These are phyloP conservation scores for Dalechampia spathulata DNA, from an alignment of 441 rosid species.

Conservation along the genomic window DNA sequence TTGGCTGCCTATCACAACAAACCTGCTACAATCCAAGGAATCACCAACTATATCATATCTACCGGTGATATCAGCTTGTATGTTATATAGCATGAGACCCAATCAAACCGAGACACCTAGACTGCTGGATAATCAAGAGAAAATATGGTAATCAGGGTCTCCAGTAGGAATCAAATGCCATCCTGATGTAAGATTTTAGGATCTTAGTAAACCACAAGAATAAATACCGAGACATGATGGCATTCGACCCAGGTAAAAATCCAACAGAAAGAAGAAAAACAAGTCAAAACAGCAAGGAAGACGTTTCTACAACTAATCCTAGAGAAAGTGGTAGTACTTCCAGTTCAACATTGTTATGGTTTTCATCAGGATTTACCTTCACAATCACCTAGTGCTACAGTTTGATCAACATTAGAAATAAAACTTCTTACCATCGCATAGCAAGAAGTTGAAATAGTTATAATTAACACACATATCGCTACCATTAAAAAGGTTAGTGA, in stretches of 20 bases:
- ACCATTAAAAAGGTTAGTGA: constrained; percentile 68
- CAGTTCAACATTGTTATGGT: constrained; percentile 33
- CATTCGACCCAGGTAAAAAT: background rate
- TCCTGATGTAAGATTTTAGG: background rate
- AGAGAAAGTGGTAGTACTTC: constrained; percentile 17
- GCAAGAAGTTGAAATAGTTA: constrained; percentile 37
- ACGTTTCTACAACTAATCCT: constrained; percentile 29
- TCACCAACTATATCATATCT: background rate
- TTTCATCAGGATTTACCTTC: constrained; percentile 32
- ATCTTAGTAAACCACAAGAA: background rate
- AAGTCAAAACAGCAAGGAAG: constrained; percentile 1
- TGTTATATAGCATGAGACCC: background rate
- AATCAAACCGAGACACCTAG: background rate
- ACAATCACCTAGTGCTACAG: constrained; percentile 55
- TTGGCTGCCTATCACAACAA: background rate
- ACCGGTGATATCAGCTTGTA: background rate
- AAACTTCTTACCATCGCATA: constrained; percentile 31
- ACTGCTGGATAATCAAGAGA: background rate
- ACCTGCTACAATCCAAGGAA: background rate
- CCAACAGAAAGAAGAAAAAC: background rate
- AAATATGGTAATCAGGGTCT: background rate
- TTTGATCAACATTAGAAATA: constrained; percentile 53
- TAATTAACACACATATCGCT: constrained; percentile 53
- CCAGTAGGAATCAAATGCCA: constrained; percentile 10
- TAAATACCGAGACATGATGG: too few relatives aligned